Conservation (phyloP, 345 rosid genomes). For the Rhizophora apiculata region DNA sequence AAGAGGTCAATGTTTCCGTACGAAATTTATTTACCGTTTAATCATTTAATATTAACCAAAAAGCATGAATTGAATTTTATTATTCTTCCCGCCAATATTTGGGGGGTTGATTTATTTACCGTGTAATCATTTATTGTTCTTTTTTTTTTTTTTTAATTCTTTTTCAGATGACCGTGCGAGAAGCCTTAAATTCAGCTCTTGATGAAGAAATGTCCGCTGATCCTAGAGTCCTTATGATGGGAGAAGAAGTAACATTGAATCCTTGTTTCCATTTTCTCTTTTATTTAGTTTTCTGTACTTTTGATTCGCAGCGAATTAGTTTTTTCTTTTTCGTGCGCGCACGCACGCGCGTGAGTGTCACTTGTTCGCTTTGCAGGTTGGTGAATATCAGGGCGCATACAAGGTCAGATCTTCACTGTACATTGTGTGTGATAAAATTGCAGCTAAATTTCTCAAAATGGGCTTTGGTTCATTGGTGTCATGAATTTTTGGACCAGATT, state of each 20-base stretch:
- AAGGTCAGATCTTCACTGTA: conserved; percentile 53
- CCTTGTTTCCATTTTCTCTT: no score
- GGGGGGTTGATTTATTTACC: no score
- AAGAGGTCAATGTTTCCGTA: background rate
- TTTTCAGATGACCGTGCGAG: conserved; percentile 70
- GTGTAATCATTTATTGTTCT: no score
- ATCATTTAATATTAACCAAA: no score
- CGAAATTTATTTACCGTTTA: background rate
- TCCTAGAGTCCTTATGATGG: conserved; percentile 82
- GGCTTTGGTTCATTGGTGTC: no score
- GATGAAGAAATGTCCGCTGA: conserved; percentile 97
- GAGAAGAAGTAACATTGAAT: conserved; percentile 68
- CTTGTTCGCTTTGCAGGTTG: conserved; percentile 53
- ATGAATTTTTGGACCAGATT: conserved; percentile 35
- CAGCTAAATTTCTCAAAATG: conserved; percentile 5
- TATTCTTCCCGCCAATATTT: no score
- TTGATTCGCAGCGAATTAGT: no score
- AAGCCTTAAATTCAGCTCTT: conserved; percentile 77
- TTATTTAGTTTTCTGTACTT: no score
- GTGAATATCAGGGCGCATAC: conserved; percentile 96
- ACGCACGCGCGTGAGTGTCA: background rate
- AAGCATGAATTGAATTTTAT: no score
- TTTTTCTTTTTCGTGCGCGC: background rate
- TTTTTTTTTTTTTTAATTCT: no score
- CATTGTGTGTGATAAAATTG: conserved; percentile 4